Evolutionary conservation across 768 basidiomycete genomes (phyloP).

Genomic region (Calocybe indica): DNA sequence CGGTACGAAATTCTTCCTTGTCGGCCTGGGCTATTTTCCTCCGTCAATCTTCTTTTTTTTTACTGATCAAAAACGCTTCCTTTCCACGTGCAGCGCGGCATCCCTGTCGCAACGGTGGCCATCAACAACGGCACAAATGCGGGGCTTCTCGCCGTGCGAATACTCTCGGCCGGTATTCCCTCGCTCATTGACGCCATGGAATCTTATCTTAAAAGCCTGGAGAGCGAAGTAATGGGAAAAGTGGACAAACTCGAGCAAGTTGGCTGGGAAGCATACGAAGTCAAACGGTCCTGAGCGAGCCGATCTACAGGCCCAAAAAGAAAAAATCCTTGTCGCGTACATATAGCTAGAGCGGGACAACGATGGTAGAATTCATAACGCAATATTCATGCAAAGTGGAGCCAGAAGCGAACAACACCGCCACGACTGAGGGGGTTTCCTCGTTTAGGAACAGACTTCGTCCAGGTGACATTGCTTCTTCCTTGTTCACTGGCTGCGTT

Average conservation of each 20-base stretch:
- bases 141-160: conserved; percentile 84
- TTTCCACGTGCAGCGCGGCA: conserved; percentile 61
- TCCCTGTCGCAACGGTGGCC: conserved; percentile 95
- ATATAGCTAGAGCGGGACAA: background rate
- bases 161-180: conserved; percentile 75
- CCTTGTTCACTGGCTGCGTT: too few species aligned
- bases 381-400: too few species aligned
- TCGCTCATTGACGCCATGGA: conserved; percentile 62
- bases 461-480: too few species aligned
- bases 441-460: too few species aligned
- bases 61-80: background rate
- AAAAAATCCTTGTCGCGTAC: background rate
- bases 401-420: too few species aligned
- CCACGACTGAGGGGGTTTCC: too few species aligned
- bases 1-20: conserved; percentile 46
- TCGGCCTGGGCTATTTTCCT: background rate
- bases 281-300: conserved; percentile 22
- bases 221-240: conserved; percentile 75
- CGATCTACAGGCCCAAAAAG: background rate
- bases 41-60: background rate
- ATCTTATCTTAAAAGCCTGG: conserved; percentile 59
- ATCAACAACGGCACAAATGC: conserved; percentile 96
- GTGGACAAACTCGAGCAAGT: conserved; percentile 67
- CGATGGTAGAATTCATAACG: too few species aligned
- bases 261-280: conserved; percentile 84